These are phyloP conservation scores for Tripterygium wilfordii DNA, from an alignment of 177 flowering plant species.

Conservation along the genomic window DNA sequence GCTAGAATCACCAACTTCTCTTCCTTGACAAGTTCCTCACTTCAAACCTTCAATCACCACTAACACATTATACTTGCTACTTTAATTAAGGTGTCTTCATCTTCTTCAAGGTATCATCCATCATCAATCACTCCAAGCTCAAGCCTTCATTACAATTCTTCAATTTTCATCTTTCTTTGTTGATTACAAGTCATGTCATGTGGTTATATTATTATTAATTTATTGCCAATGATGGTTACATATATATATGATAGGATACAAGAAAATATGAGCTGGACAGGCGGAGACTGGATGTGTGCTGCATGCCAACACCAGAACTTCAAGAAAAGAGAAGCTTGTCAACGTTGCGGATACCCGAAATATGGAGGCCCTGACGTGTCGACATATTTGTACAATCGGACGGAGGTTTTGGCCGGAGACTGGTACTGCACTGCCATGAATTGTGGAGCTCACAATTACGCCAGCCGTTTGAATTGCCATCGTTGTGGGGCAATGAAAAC, in stretches of 20 bases:
- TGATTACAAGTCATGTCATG: background rate
- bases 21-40: too few species aligned
- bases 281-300: constrained; percentile 70
- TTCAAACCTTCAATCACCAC: too few species aligned
- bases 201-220: background rate
- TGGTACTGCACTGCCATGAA: constrained; percentile 56
- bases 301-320: constrained; percentile 63
- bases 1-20: too few species aligned
- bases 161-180: too few species aligned
- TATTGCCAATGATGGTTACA: background rate
- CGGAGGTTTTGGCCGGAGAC: constrained; percentile 54
- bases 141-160: too few species aligned
- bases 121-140: too few species aligned
- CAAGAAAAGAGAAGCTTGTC: constrained; percentile 57
- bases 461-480: constrained; percentile 10
- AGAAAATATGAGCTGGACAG: constrained; percentile 47
- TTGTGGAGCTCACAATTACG: constrained; percentile 20
- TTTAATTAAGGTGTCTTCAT: too few species aligned
- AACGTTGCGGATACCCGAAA: constrained; percentile 44
- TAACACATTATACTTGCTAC: too few species aligned
- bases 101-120: too few species aligned
- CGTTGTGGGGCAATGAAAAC: constrained; percentile 4
- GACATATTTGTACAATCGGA: constrained; percentile 20
- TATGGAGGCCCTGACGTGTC: constrained; percentile 29
- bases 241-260: too few species aligned